phyloP scores from a whole-genome alignment of 2,329 filamentous ascomycete species.

The Orbilia oligospora region DNA sequence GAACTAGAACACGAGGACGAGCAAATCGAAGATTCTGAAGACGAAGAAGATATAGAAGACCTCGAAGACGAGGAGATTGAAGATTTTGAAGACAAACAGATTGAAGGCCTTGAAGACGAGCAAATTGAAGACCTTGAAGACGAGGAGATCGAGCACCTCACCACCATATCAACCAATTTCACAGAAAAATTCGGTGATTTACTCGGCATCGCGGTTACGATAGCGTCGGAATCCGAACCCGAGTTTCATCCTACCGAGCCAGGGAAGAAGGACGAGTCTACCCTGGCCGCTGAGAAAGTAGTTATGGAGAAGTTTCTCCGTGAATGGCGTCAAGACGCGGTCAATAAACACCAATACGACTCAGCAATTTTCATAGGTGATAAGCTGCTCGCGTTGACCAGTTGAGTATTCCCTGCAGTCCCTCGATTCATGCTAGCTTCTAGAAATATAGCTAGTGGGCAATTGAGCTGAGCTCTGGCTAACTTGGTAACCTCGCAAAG shows the following conservation, averaged over 20 bases:
- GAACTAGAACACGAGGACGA: background rate
- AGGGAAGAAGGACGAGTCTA: background rate
- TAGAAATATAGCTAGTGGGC: background rate
- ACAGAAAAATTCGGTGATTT: background rate
- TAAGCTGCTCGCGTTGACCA: constrained; percentile 93
- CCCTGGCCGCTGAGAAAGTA: background rate
- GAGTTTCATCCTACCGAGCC: background rate
- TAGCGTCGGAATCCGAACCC: background rate
- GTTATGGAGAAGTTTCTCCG: constrained; percentile 92
- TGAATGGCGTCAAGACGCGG: constrained; percentile 93
- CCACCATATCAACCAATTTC: background rate
- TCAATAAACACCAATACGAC: constrained; percentile 96
- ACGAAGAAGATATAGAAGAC: background rate
- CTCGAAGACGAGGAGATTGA: background rate
- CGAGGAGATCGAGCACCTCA: constrained; percentile 6
- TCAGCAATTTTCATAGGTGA: constrained; percentile 97
- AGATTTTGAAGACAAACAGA: background rate
- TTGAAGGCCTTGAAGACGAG: background rate
- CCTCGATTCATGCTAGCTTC: background rate
- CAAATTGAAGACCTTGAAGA: background rate
- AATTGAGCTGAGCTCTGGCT: background rate
- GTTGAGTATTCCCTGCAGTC: constrained; percentile 72
- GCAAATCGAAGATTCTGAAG: background rate
- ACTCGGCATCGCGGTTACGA: background rate
- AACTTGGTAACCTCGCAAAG: constrained; percentile 69